Base-by-base conservation (phyloP, 1,284 basidiomycete genomes). In the Pyrrhoderma noxium region DNA sequence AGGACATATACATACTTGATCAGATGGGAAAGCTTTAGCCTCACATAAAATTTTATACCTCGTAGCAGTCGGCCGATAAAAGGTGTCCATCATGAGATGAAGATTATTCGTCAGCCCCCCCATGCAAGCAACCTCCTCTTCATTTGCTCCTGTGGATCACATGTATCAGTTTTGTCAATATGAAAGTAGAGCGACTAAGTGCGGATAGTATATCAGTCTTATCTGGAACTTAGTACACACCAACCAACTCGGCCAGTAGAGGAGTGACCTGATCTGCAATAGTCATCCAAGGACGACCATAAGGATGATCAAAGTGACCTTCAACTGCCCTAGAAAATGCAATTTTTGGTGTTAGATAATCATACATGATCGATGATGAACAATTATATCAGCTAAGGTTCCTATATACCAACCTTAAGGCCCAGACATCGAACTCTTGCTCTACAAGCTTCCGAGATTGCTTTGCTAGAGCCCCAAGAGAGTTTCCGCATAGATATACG, bases 11-110 rank as follows among this genome's bases (percentile, higher is more conserved):
- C 80, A 64, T 57, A 86, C 88, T 70, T 92, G 88, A 75, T 99
- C 95, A 59, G 91, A 95, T 54, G 96, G 94, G 68, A 99, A 99
- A 1, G 94, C 93, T 55, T 80, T 86, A 39, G 84, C 81, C 72
- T 99, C 96, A 67, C 92, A 96, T 53, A 99, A 74, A 65, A 99
- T 94, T 77, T 96, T 98, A 76, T 81, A 93, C 48, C 92, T 81
- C 53, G 74, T 71, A 53, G 77, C 61, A 7, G 89, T 91, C 2
- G 95, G 95, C 51, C 87, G 84, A 71, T 98, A 98, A 70, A 99
- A 99, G 19, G 86, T 85, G 61, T 85, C 82, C 75, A 99, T 86
- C 75, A 98, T 84, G 51, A 93, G 81, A 71, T 99, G 93, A 53
- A 99, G 74, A 72, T 99, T 99, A 60, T 84, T 82, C 22, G 96